Conservation (phyloP, 192 early-diverging fungal genomes). For the Fimicolochytrium jonesii region DNA sequence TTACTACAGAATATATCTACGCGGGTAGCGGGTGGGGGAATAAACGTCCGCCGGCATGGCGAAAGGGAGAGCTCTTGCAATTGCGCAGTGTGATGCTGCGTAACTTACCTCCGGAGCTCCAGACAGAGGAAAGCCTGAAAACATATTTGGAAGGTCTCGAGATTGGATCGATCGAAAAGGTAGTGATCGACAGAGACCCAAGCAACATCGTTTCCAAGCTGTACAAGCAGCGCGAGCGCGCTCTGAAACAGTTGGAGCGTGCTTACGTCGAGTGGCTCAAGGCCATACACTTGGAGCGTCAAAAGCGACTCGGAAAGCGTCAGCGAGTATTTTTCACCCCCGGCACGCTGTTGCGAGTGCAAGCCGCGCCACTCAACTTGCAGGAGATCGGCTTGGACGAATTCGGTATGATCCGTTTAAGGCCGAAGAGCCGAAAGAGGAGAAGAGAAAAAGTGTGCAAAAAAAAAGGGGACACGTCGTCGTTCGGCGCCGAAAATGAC, state of each 20-base stretch:
- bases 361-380: conserved; percentile 20
- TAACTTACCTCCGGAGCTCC: conserved; percentile 41
- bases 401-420: conserved; percentile 13
- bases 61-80: conserved; percentile 39
- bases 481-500: conserved; percentile 13
- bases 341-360: conserved; percentile 12
- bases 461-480: background rate
- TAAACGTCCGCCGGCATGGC: conserved; percentile 26
- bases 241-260: conserved; percentile 36
- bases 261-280: conserved; percentile 39
- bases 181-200: conserved; percentile 33
- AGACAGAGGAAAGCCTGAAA: conserved; percentile 35
- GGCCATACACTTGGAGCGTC: conserved; percentile 25
- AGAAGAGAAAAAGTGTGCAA: background rate
- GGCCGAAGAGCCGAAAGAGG: conserved; percentile 19
- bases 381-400: conserved; percentile 15
- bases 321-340: conserved; percentile 8
- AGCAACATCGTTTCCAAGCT: conserved; percentile 17
- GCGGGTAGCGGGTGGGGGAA: conserved; percentile 14
- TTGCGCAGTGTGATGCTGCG: conserved; percentile 45
- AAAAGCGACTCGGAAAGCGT: conserved; percentile 2
- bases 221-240: conserved; percentile 7
- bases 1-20: conserved; percentile 29
- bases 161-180: conserved; percentile 44
- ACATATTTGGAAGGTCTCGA: conserved; percentile 41